phyloP scores from a whole-genome alignment of 768 basidiomycete species.

The Agaricus subrufescens region DNA sequence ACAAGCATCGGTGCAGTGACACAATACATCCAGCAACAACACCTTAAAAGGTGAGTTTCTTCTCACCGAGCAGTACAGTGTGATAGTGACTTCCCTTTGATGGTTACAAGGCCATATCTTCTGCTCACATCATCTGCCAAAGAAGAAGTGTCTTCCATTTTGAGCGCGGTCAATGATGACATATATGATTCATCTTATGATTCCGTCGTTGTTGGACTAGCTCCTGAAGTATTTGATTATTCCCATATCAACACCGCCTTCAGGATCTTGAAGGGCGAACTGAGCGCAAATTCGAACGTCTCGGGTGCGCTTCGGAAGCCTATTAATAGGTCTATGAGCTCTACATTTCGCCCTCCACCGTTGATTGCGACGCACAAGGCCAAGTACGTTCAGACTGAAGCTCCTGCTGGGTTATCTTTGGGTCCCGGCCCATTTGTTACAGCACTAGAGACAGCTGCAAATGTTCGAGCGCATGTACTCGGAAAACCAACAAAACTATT shows the following conservation, averaged over 20 bases:
- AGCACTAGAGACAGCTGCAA: constrained; percentile 54
- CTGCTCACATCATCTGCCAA: constrained; percentile 48
- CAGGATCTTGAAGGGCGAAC: constrained; percentile 50
- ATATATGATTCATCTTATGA: constrained; percentile 32
- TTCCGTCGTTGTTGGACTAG: constrained; percentile 60
- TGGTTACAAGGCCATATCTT: constrained; percentile 43
- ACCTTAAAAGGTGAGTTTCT: constrained; percentile 34
- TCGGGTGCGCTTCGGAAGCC: constrained; percentile 1
- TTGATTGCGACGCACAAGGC: constrained; percentile 60
- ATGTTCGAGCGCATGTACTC: constrained; percentile 44
- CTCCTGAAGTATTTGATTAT: constrained; percentile 49
- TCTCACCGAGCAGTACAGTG: background rate
- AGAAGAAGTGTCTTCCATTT: constrained; percentile 30
- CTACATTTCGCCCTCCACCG: constrained; percentile 16
- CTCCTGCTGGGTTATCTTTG: constrained; percentile 47
- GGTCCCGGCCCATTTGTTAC: constrained; percentile 70
- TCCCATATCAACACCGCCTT: constrained; percentile 59
- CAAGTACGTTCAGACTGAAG: constrained; percentile 41
- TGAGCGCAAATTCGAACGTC: background rate
- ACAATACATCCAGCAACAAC: constrained; percentile 34
- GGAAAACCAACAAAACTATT: constrained; percentile 62
- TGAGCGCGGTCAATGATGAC: background rate
- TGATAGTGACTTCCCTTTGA: background rate
- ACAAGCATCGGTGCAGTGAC: constrained; percentile 61
- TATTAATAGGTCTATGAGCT: background rate